phyloP scores from a whole-genome alignment of 345 rosid genomes.

The thale cress (Arabidopsis thaliana) region DNA sequence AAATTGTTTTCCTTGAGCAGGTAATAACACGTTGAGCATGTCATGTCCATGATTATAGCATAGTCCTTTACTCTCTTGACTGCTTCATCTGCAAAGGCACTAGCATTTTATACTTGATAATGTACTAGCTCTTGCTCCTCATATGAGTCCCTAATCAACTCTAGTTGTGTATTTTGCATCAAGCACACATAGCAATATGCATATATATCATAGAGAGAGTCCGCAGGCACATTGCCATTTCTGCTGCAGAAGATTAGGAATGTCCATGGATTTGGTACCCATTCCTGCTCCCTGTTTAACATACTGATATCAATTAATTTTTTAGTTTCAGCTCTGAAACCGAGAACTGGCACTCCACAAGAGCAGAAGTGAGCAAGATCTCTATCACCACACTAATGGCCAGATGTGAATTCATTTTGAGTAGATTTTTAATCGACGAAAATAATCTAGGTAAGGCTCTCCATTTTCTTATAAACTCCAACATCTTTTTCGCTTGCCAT shows the following conservation, averaged over 20 bases:
- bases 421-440: conserved; percentile 74
- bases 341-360: conserved; percentile 60
- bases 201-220: conserved; percentile 15
- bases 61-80: conserved; percentile 7
- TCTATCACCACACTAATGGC: conserved; percentile 61
- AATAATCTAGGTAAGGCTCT: conserved; percentile 63
- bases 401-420: conserved; percentile 80
- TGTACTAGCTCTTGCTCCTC: conserved; percentile 1
- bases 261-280: conserved; percentile 18
- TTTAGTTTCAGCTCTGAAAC: conserved; percentile 59
- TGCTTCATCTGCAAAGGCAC: conserved; percentile 20
- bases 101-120: conserved; percentile 27
- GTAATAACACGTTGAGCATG: conserved; percentile 46
- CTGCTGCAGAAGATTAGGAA: conserved; percentile 8
- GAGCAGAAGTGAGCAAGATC: conserved; percentile 79
- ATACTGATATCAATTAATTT: conserved; percentile 21
- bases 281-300: conserved; percentile 28
- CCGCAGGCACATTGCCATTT: neutral
- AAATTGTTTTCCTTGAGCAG: conserved; percentile 83
- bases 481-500: conserved; percentile 11
- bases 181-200: neutral
- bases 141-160: neutral
- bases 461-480: conserved; percentile 5
- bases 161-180: conserved; percentile 11
- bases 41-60: conserved; percentile 29